Evolutionary conservation across 78 protist genomes (phyloP).

Genomic region (Dictyostelium intermedium): DNA sequence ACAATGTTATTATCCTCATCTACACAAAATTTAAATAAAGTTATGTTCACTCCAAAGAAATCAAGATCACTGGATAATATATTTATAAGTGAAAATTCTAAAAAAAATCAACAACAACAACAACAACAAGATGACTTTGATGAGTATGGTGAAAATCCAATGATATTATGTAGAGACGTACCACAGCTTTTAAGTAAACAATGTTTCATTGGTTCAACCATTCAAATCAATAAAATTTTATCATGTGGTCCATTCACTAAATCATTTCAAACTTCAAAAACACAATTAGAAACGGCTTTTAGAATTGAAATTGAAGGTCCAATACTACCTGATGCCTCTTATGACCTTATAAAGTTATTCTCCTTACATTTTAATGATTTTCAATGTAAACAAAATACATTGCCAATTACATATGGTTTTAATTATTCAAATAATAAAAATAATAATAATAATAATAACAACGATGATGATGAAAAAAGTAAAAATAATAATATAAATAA

Average conservation of each 20-base stretch:
- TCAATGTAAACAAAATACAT: constrained; percentile 17
- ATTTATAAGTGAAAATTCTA: not conserved
- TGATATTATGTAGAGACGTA: constrained; percentile 30
- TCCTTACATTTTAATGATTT: not conserved
- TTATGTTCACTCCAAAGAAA: constrained; percentile 16
- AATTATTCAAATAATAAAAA: not conserved
- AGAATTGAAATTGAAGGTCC: constrained; percentile 65
- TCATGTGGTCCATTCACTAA: constrained; percentile 30
- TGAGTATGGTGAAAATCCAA: not conserved
- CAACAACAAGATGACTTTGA: not conserved
- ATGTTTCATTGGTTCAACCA: constrained; percentile 18
- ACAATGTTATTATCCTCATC: not conserved
- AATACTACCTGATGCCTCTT: constrained; percentile 12
- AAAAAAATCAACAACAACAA: not conserved
- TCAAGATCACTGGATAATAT: constrained; percentile 13
- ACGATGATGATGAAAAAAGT: not conserved
- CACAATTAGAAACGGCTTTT: not conserved
- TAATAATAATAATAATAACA: not conserved
- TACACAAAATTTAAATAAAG: not conserved
- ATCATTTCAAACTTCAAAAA: not conserved
- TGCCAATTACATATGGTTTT: constrained; percentile 36
- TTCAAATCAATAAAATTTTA: not conserved
- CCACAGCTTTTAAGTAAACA: constrained; percentile 32
- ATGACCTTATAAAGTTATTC: not conserved
- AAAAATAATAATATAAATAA: not conserved